Evolutionary conservation across 2,329 filamentous ascomycete species (phyloP), one percentile per base, ranked within the genome.

Genomic region (Fusarium haematococcum): DNA sequence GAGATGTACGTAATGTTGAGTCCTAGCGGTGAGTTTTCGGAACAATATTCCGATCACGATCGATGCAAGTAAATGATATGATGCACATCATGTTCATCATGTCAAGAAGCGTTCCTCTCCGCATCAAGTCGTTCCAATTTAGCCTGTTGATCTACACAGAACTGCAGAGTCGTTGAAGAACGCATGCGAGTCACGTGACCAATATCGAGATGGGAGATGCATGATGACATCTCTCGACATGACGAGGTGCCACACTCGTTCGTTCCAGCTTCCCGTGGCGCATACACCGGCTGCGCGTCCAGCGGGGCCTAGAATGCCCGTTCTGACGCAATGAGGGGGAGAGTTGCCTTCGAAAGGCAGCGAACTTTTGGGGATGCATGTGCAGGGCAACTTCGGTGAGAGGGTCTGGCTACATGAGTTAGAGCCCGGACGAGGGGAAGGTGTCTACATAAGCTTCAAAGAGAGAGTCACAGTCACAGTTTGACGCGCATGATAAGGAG

Each of bases 141-240:
- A 43, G 27, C 68, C 43, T 23, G 58, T 50, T 60, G 54, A 71
- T 71, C 61, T 43, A 27, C 50, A 18, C 30, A 39, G 25, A 16
- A 18, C 20, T 14, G 10, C 58, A 39, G 59, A 20, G 69, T 60
- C 32, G 57, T 62, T 65, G 20, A 35, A 35, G 43, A 50, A 27
- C 13, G 33, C 10, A 63, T 11, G 4, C 1, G 9, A 57, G 45
- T 75, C 75, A 77, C 71, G 75, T 77, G 75, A 69, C 6, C 11
- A 11, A 11, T 63, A 45, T 65, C 35, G 43, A 56, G 32, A 50
- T 50, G 52, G 41, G 39, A 32, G 45, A 69, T 73, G 71, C 63
- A 69, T 48, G 65, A 75, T 76, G 75, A 70, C 73, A 76, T 75
- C 43, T 73, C 56, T 27, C 27, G 23, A 61, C 48, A 67, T 71